Base-by-base conservation (phyloP, 2,329 filamentous ascomycete species). In the Fusarium sp. region DNA sequence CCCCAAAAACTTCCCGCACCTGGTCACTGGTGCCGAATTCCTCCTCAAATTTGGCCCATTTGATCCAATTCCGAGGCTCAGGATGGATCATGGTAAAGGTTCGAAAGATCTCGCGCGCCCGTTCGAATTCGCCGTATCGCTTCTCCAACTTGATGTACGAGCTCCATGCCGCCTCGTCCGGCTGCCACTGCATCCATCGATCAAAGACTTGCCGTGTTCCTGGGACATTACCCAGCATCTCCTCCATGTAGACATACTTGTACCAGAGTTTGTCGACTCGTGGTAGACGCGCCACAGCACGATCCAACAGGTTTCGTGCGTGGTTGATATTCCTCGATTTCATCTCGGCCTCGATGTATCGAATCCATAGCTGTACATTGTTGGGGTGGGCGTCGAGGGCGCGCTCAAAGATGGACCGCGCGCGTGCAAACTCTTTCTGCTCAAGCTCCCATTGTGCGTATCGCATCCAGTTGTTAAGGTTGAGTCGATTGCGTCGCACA, bases 221-320 rank as follows among this genome's bases (percentile, higher is more conserved):
- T 4, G 93, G 88, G 44, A 99, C 88, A 71, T 99, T 97, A 7
- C 93, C 93, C 50, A 99, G 84, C 78, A 94, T 98, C 83, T 99
- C 95, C 79, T 98, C 94, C 90, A 97, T 96, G 75, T 96, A 97
- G 23, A 96, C 92, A 80, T 97, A 99, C 76, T 98, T 98, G 81
- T 97, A 99, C 95, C 95, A 99, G 31, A 99, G 80, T 82, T 98
- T 98, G 75, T 98, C 93, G 36, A 98, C 86, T 53, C 95, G 84
- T 6, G 95, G 95, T 35, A 97, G 80, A 52, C 96, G 91, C 1
- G 93, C 93, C 49, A 98, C 92, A n/a, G 95, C 93, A 51, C 95
- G 89, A 75, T 99, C 95, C 48, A 99, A 85, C 47, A 99, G 78
- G 74, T 99, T 99, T 55, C 95, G 84, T 31, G 95, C 93, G 82